Conservation (phyloP, 495 filamentous ascomycete genomes). For the Lichina pygmaea region DNA sequence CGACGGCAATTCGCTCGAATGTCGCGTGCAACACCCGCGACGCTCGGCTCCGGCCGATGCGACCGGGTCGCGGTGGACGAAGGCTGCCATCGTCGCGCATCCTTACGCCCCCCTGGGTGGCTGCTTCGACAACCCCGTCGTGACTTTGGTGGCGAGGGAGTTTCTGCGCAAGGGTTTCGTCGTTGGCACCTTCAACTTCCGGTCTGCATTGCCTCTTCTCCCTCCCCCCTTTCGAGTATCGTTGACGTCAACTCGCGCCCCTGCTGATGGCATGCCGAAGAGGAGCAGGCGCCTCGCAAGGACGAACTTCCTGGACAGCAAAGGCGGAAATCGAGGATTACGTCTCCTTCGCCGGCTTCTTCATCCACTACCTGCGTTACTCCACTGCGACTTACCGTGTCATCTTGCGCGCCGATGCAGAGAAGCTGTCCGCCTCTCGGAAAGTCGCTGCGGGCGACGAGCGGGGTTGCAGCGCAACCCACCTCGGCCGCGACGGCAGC, state of each 20-base stretch:
- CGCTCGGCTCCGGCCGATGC: conserved; percentile 7
- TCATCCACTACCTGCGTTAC: conserved; percentile 38
- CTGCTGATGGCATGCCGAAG: conserved; percentile 15
- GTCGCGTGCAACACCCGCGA: conserved; percentile 54
- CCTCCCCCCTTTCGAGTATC: neutral
- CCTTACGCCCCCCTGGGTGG: conserved; percentile 79
- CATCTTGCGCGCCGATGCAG: too few species aligned
- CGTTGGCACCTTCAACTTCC: conserved; percentile 81
- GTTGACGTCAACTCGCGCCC: neutral
- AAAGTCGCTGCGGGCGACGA: too few species aligned
- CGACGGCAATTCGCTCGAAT: conserved; percentile 46
- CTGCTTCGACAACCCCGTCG: conserved; percentile 56
- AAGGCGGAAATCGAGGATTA: conserved; percentile 63
- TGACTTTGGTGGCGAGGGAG: conserved; percentile 30
- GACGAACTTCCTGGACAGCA: conserved; percentile 62
- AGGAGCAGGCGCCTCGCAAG: conserved; percentile 49
- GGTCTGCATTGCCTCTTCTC: conserved; percentile 20
- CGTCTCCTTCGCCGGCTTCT: conserved; percentile 48
- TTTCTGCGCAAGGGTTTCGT: conserved; percentile 41
- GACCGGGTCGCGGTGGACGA: conserved; percentile 12
- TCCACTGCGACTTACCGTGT: neutral
- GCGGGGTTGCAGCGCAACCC: neutral
- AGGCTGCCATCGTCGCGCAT: conserved; percentile 61
- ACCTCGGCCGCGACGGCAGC: neutral
- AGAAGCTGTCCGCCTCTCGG: too few species aligned